Conservation (phyloP, 2,329 filamentous ascomycete species). For the Neonectria coccinea region DNA sequence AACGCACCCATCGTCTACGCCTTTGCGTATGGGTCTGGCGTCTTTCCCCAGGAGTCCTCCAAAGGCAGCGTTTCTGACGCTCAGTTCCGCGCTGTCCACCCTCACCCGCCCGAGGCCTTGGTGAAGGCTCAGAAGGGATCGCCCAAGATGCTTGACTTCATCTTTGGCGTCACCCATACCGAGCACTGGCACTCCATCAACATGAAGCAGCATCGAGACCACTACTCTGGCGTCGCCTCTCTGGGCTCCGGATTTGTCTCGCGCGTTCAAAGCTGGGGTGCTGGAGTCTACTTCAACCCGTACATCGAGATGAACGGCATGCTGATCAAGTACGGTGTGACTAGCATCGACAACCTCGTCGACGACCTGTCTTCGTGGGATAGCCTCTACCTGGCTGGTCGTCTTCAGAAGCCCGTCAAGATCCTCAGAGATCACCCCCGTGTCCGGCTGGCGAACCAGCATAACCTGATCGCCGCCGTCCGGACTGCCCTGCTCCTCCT, state of each 20-base stretch:
- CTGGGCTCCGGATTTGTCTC: constrained; percentile 89
- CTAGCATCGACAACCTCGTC: constrained; percentile 91
- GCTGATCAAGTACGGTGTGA: constrained; percentile 97
- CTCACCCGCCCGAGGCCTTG: constrained; percentile 83
- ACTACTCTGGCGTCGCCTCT: constrained; percentile 88
- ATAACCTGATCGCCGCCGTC: constrained; percentile 92
- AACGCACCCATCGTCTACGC: constrained; percentile 94
- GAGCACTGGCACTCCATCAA: constrained; percentile 99
- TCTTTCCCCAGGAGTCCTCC: constrained; percentile 81
- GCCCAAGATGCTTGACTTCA: constrained; percentile 98
- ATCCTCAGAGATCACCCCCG: constrained; percentile 94
- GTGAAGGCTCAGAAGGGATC: constrained; percentile 86
- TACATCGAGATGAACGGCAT: constrained; percentile 95
- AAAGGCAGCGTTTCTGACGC: constrained; percentile 66
- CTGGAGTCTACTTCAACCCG: constrained; percentile 97
- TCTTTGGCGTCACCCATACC: constrained; percentile 93
- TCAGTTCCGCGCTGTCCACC: constrained; percentile 76
- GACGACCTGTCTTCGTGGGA: constrained; percentile 91
- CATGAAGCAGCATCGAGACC: constrained; percentile 85
- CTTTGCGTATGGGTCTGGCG: constrained; percentile 96
- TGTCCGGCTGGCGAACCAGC: constrained; percentile 93
- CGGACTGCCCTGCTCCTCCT: constrained; percentile 90
- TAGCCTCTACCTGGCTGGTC: constrained; percentile 94
- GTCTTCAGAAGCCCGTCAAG: constrained; percentile 97
- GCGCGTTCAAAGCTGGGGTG: constrained; percentile 89